Conservation (phyloP, 805 yeast genomes). For the Kuraishia molischiana region DNA sequence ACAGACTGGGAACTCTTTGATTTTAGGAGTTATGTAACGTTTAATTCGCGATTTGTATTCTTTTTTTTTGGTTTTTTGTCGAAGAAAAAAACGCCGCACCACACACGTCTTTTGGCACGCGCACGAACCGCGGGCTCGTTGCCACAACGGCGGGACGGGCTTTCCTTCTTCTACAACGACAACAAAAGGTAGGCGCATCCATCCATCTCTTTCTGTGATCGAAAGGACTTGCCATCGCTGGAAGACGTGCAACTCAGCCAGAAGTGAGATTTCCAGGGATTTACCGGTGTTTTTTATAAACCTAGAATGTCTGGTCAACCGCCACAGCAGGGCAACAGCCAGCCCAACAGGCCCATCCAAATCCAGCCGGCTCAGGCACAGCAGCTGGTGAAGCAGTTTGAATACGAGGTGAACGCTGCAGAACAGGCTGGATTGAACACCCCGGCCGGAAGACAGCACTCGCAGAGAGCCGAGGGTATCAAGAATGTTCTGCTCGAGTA, state of each 20-base stretch:
- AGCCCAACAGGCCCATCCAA: constrained; percentile 10
- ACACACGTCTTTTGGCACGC: too few relatives aligned
- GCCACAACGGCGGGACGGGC: too few relatives aligned
- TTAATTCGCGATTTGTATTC: background rate
- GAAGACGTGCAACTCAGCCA: background rate
- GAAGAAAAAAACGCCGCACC: too few relatives aligned
- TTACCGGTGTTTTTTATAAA: background rate
- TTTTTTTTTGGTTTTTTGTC: too few relatives aligned
- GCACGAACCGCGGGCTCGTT: too few relatives aligned
- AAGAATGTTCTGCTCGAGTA: constrained; percentile 46
- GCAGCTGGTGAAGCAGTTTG: constrained; percentile 50
- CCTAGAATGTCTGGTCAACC: background rate
- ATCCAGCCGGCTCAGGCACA: constrained; percentile 44
- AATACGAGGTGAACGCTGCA: constrained; percentile 51
- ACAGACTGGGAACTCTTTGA: background rate
- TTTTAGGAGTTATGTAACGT: background rate
- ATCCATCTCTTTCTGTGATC: too few relatives aligned
- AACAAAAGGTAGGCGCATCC: too few relatives aligned
- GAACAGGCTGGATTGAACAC: constrained; percentile 50
- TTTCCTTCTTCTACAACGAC: background rate
- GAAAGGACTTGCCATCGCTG: constrained; percentile 6
- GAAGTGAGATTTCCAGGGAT: background rate
- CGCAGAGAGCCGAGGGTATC: constrained; percentile 53
- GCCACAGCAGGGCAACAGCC: constrained; percentile 1
- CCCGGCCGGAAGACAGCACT: constrained; percentile 53